These are phyloP conservation scores for Phaffomyces opuntiae DNA, from an alignment of 805 yeast species.

Conservation along the genomic window DNA sequence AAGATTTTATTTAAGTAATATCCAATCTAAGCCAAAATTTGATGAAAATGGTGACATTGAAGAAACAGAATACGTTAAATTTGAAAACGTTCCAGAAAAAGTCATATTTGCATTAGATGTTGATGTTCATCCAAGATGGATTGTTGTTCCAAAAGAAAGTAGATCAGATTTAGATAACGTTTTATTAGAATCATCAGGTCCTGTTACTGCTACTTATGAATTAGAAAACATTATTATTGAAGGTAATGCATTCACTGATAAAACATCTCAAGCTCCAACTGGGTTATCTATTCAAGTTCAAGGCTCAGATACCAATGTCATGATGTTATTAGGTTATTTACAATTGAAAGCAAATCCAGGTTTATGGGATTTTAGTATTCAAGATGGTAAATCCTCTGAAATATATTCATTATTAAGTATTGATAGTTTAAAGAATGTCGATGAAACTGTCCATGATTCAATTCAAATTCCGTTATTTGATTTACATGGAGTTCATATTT, in stretches of 20 bases:
- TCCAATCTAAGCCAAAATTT: constrained; percentile 28
- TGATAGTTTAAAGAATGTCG: constrained; percentile 11
- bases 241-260: constrained; percentile 53
- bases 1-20: constrained; percentile 49
- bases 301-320: constrained; percentile 53
- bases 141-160: constrained; percentile 45
- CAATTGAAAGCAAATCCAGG: constrained; percentile 77
- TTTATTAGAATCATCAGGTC: constrained; percentile 29
- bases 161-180: constrained; percentile 60
- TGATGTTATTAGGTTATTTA: constrained; percentile 79
- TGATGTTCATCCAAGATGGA: constrained; percentile 63
- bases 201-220: constrained; percentile 39
- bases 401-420: constrained; percentile 34
- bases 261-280: constrained; percentile 16
- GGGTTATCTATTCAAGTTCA: constrained; percentile 19
- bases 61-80: constrained; percentile 26
- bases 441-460: constrained; percentile 5
- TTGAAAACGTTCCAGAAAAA: constrained; percentile 44
- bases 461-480: constrained; percentile 31
- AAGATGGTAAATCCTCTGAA: constrained; percentile 34
- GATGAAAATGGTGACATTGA: constrained; percentile 21
- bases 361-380: constrained; percentile 45
- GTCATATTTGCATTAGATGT: constrained; percentile 48
- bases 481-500: constrained; percentile 39
- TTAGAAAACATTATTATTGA: constrained; percentile 57